Evolutionary conservation across 2,329 filamentous ascomycete species (phyloP).

Genomic region (Colletotrichum melonis): DNA sequence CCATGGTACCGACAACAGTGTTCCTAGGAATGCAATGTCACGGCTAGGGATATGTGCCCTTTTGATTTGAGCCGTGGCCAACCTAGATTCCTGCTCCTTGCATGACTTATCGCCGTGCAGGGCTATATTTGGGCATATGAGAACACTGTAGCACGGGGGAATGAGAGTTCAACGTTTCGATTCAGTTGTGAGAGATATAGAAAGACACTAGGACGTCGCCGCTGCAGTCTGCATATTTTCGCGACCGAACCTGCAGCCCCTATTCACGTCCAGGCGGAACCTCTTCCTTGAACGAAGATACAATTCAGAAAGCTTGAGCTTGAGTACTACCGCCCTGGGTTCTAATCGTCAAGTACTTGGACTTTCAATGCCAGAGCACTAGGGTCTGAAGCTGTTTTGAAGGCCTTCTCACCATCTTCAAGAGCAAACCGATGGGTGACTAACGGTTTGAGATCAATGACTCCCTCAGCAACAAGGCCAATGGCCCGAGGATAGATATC

Average conservation of each 20-base stretch:
- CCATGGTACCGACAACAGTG: neutral
- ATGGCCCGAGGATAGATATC: constrained; percentile 54
- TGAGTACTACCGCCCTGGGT: neutral
- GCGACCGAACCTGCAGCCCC: too few relatives aligned
- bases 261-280: too few relatives aligned
- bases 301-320: too few relatives aligned
- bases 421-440: constrained; percentile 47
- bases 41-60: constrained; percentile 15
- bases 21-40: constrained; percentile 9
- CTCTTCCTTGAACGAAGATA: too few relatives aligned
- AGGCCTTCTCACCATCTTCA: constrained; percentile 47
- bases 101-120: too few relatives aligned
- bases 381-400: constrained; percentile 30
- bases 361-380: constrained; percentile 32
- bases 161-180: neutral
- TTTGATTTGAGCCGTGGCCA: neutral
- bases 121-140: too few relatives aligned
- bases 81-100: neutral
- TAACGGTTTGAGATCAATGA: constrained; percentile 44
- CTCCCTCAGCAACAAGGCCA: constrained; percentile 45
- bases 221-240: too few relatives aligned
- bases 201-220: too few relatives aligned
- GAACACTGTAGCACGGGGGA: neutral
- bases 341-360: constrained; percentile 35
- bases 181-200: neutral